Base-by-base conservation (phyloP, 2,329 filamentous ascomycete species). In the Xylariaceae sp. region DNA sequence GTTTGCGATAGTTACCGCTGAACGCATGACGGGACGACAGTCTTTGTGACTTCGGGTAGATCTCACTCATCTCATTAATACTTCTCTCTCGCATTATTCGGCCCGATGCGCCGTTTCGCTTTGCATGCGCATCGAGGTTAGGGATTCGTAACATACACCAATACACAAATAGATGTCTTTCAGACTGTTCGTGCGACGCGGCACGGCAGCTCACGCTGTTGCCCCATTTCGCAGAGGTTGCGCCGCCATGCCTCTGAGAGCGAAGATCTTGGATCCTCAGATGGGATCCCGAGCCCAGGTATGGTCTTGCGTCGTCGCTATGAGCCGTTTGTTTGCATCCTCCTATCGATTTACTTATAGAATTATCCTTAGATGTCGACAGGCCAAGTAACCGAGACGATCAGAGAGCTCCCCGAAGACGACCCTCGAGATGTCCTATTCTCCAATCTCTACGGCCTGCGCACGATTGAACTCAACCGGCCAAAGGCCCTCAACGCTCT, bases 391-490 rank as follows among this genome's bases (percentile, higher is more conserved):
- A 62, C 58, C 53, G 59, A 69, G 11, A 60, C 68, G 11, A 77
- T 80, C 66, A 83, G 80, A 70, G 82, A 88, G 67, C 78, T 83
- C 56, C 80, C 82, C 23, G 82, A 77, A 60, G 91, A 97, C 75
- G 87, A 92, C 56, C 80, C 87, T 63, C 87, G 96, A 73, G 94
- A 99, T 83, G 94, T 99, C 66, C 80, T 96, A 62, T 99, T 99
- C 82, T 86, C 86, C 75, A 91, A 86, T 72, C 82, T 88, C 68
- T 96, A 94, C 75, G 94, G 94, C 64, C 83, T 97, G 54, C 90
- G 94, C 64, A 92, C 88, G 67, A 87, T 99, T 71, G 89, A 96
- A 77, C 88, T 99, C 67, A 99, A 99, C 79, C 87, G 94, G 60
- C 94, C 93, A 4, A 82, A 84, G 72, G 96, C 97, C 78, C 83